Evolutionary conservation across 352 stramenopile genomes (phyloP), one percentile per base, ranked within the genome.

Genomic region (Phytophthora meadii): DNA sequence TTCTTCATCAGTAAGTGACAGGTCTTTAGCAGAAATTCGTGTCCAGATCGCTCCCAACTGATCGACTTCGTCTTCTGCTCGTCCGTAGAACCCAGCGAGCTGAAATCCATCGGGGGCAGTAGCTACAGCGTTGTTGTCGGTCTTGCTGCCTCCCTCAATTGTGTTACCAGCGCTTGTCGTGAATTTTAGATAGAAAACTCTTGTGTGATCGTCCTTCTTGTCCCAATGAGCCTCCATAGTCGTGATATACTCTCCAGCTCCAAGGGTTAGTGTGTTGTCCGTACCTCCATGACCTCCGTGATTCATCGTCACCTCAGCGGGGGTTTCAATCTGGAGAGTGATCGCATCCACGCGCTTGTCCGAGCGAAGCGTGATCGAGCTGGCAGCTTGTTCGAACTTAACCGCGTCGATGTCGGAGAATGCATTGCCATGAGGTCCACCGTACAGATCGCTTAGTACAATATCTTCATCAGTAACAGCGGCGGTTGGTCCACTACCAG

Each of bases 21-120:
- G 14, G 48, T 66, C 55, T 2, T 12, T 55, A 1, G 57, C 64
- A 3, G 57, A 63, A 25, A 68, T 72, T 22, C 64, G 56, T n/a
- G 64, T 72, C 64, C 64, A 72, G 27, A 72, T 72, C n/a, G 25
- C 57, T 19, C 64, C 64, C 5, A 72, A 40, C n/a, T 67, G 64
- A 19, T 72, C 64, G n/a, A 72, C 64, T 49, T 72, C 64, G 15
- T 68, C 64, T 45, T 58, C 64, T 2, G 57, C 64, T 7, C 57
- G 64, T 9, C 64, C 64, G 15, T 63, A 62, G 36, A 72, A 72
- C 0, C 64, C 64, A 22, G 37, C 51, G 6, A 72, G 51, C 15
- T 68, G 64, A 42, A 68, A 72, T 0, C 64, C 64, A 17, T 68
- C 51, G 2, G 64, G 64, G 14, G 64, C 57, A 9, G 27, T 63